phyloP scores from a whole-genome alignment of 2,329 filamentous ascomycete species.

The Teratosphaeria pseudoeucalypti region DNA sequence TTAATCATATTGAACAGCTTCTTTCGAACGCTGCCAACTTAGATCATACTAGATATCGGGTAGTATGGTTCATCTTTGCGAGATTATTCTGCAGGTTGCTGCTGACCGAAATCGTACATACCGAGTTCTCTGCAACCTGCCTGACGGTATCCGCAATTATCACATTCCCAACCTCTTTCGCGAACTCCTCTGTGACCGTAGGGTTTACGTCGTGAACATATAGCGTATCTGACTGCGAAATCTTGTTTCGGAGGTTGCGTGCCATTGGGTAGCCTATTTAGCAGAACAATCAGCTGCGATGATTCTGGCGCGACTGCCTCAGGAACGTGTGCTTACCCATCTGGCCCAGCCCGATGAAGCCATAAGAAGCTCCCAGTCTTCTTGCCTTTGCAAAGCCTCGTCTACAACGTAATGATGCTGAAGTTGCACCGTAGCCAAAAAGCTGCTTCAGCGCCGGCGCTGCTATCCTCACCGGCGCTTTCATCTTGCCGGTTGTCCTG shows the following conservation, averaged over 20 bases:
- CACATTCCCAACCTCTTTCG: conserved; percentile 44
- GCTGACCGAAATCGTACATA: conserved; percentile 33
- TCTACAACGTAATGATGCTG: conserved; percentile 5
- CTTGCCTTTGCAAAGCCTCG: conserved; percentile 36
- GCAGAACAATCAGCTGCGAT: background rate
- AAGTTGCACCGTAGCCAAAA: background rate
- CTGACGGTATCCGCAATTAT: conserved; percentile 47
- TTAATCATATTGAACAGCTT: conserved; percentile 51
- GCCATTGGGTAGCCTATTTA: conserved; percentile 60
- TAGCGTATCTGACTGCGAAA: conserved; percentile 51
- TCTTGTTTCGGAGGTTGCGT: conserved; percentile 56
- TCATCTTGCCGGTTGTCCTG: background rate
- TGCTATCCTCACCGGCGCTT: background rate
- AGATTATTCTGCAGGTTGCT: background rate
- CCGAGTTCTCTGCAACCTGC: conserved; percentile 56
- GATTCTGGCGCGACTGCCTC: conserved; percentile 4
- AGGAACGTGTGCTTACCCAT: conserved; percentile 33
- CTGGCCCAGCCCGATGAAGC: conserved; percentile 40
- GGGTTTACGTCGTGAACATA: conserved; percentile 57
- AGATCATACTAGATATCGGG: conserved; percentile 52
- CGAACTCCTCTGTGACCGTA: conserved; percentile 45
- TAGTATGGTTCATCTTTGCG: conserved; percentile 34
- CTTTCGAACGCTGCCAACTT: conserved; percentile 50
- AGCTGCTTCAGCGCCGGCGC: conserved; percentile 2
- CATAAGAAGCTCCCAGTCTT: conserved; percentile 35